Evolutionary conservation across 805 yeast species (phyloP).

Genomic region (Lachancea kluyveri): DNA sequence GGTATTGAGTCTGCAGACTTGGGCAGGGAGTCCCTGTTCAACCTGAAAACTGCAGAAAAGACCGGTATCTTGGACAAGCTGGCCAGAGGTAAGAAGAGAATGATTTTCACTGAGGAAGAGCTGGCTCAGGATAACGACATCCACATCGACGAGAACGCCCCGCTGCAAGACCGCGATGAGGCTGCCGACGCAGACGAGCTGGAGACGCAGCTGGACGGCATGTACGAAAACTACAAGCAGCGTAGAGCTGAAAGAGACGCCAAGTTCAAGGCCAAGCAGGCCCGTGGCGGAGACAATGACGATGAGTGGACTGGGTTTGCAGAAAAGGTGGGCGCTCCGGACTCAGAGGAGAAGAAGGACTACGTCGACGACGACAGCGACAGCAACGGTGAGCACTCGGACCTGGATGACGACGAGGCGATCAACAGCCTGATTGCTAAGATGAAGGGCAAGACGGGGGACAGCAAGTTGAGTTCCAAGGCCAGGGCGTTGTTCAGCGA

Average conservation of each 20-base stretch:
- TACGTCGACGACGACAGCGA: slow-evolving; percentile 41
- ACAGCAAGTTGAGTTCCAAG: slow-evolving; percentile 32
- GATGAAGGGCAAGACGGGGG: slow-evolving; percentile 41
- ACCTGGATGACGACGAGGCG: slow-evolving; percentile 69
- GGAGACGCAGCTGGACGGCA: slow-evolving; percentile 75
- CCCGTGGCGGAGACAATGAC: slow-evolving; percentile 71
- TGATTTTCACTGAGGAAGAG: slow-evolving; percentile 53
- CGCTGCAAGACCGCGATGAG: slow-evolving; percentile 30
- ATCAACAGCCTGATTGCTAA: slow-evolving; percentile 54
- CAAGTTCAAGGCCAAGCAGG: slow-evolving; percentile 58
- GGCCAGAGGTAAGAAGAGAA: slow-evolving; percentile 67
- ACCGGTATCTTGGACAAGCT: slow-evolving; percentile 74
- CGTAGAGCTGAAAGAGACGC: slow-evolving; percentile 64
- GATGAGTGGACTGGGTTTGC: slow-evolving; percentile 74
- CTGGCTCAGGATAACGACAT: slow-evolving; percentile 50
- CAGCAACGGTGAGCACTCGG: slow-evolving; percentile 41
- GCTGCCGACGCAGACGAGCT: slow-evolving; percentile 54
- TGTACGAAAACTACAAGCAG: slow-evolving; percentile 71
- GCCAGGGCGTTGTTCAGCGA: slow-evolving; percentile 45
- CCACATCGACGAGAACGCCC: slow-evolving; percentile 42
- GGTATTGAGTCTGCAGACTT: slow-evolving; percentile 87
- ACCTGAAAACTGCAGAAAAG: slow-evolving; percentile 77
- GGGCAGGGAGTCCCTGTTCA: slow-evolving; percentile 77
- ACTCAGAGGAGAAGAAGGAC: slow-evolving; percentile 28
- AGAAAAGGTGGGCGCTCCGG: slow-evolving; percentile 37